Evolutionary conservation across 768 basidiomycete genomes (phyloP).

Genomic region (Agaricus subrufescens): DNA sequence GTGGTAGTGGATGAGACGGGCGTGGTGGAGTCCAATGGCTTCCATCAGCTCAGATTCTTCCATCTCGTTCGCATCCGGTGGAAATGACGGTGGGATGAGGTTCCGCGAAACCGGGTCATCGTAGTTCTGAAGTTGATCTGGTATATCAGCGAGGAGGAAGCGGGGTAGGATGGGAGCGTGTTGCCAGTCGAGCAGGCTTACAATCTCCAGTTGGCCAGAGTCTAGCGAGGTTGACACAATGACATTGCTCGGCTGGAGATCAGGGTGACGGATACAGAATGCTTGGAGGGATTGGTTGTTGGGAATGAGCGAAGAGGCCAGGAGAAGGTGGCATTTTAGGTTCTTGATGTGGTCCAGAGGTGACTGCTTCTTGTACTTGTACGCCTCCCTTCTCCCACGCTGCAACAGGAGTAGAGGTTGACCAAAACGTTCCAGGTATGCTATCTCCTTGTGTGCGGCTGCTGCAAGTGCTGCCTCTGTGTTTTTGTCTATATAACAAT

Average conservation of each 20-base stretch:
- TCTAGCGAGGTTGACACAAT: slow-evolving; percentile 41
- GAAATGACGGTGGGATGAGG: slow-evolving; percentile 37
- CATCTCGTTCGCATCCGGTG: slow-evolving; percentile 37
- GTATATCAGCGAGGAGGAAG: slow-evolving; percentile 46
- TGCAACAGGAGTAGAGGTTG: no score
- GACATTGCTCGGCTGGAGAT: slow-evolving; percentile 47
- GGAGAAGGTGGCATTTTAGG: slow-evolving; percentile 41
- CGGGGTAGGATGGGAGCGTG: slow-evolving; percentile 47
- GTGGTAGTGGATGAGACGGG: slow-evolving; percentile 46
- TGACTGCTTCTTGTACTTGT: no score
- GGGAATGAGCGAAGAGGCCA: slow-evolving; percentile 42
- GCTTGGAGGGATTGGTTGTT: slow-evolving; percentile 28
- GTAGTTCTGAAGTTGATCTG: slow-evolving; percentile 41
- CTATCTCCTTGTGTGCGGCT: slow-evolving; percentile 42
- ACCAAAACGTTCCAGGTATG: slow-evolving; percentile 41
- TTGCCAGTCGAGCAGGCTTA: slow-evolving; percentile 51
- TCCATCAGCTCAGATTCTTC: slow-evolving; percentile 27
- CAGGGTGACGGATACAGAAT: slow-evolving; percentile 51
- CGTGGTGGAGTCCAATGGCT: slow-evolving; percentile 33
- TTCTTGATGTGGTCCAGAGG: slow-evolving; percentile 39
- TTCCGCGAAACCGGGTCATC: slow-evolving; percentile 33
- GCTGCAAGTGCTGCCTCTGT: slow-evolving; percentile 35
- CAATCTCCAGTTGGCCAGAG: slow-evolving; percentile 29
- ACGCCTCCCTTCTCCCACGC: no score
- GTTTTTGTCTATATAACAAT: slow-evolving; percentile 33